phyloP scores from a whole-genome alignment of 2,329 filamentous ascomycete genomes.

The Podosphaera xanthii region DNA sequence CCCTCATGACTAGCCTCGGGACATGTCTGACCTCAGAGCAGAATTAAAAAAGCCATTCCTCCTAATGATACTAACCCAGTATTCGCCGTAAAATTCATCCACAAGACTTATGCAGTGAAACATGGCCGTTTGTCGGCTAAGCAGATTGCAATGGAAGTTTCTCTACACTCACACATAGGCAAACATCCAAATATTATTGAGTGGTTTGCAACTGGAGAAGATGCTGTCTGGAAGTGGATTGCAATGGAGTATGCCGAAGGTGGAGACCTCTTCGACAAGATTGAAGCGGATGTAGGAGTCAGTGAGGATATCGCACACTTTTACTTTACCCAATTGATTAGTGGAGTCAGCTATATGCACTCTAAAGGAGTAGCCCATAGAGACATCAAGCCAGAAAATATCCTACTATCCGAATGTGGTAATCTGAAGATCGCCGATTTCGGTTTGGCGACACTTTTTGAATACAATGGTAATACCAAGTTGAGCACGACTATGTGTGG shows the following conservation, averaged over 20 bases:
- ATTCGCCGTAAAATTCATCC: conserved; percentile 96
- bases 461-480: conserved; percentile 67
- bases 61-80: conserved; percentile 44
- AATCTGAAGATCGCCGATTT: conserved; percentile 92
- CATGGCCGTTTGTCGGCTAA: conserved; percentile 74
- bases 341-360: conserved; percentile 85
- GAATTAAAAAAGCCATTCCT: conserved; percentile 69
- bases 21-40: conserved; percentile 6
- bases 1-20: neutral
- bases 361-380: conserved; percentile 86
- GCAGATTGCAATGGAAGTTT: conserved; percentile 80
- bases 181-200: conserved; percentile 86
- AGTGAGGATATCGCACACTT: conserved; percentile 84
- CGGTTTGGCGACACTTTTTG: conserved; percentile 81
- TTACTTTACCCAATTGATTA: conserved; percentile 82
- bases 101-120: conserved; percentile 82
- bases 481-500: conserved; percentile 76
- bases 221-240: conserved; percentile 81
- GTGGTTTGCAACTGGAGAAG: conserved; percentile 74
- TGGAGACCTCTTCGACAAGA: conserved; percentile 96
- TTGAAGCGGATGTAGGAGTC: conserved; percentile 93
- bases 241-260: conserved; percentile 94
- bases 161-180: conserved; percentile 69
- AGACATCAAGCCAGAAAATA: conserved; percentile 86
- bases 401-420: conserved; percentile 63